These are phyloP conservation scores for Haplosporangium gracile DNA, from an alignment of 192 early-diverging fungal species.

Conservation along the genomic window DNA sequence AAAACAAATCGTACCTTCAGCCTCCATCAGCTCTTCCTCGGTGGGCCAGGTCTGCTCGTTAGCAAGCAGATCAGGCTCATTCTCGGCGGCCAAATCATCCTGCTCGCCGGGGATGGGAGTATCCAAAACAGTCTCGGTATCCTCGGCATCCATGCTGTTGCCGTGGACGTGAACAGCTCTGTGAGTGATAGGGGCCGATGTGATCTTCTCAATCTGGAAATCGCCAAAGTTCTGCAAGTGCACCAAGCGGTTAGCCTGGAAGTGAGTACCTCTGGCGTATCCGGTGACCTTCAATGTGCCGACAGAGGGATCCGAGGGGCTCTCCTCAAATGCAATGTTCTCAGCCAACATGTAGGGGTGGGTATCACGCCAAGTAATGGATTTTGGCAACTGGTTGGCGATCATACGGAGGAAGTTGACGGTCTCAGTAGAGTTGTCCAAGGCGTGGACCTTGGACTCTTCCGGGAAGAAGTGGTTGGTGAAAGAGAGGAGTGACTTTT, in stretches of 20 bases:
- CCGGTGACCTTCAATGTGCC: conserved; percentile 88
- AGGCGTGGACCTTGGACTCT: conserved; percentile 76
- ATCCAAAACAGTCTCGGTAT: conserved; percentile 70
- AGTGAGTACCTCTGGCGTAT: conserved; percentile 84
- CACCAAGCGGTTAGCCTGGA: conserved; percentile 92
- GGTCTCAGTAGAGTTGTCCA: conserved; percentile 70
- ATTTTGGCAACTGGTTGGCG: conserved; percentile 82
- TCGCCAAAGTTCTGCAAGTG: conserved; percentile 96
- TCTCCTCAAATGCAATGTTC: conserved; percentile 73
- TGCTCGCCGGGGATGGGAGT: conserved; percentile 74
- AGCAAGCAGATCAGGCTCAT: conserved; percentile 88
- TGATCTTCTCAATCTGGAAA: conserved; percentile 87
- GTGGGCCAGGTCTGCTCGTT: conserved; percentile 99
- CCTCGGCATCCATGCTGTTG: conserved; percentile 63
- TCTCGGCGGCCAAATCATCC: conserved; percentile 88
- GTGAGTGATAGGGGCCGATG: conserved; percentile 35
- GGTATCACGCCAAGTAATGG: conserved; percentile 87
- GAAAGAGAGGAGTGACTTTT: conserved; percentile 88
- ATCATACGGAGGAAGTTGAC: conserved; percentile 82
- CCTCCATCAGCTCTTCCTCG: conserved; percentile 91
- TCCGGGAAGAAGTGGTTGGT: conserved; percentile 92
- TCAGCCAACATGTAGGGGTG: conserved; percentile 93
- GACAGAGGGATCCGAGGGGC: conserved; percentile 59
- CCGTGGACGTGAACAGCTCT: conserved; percentile 39
- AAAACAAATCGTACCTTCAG: conserved; percentile 63